These are phyloP conservation scores for Kwoniella sp. DNA, from an alignment of 768 basidiomycete genomes.

Conservation along the genomic window DNA sequence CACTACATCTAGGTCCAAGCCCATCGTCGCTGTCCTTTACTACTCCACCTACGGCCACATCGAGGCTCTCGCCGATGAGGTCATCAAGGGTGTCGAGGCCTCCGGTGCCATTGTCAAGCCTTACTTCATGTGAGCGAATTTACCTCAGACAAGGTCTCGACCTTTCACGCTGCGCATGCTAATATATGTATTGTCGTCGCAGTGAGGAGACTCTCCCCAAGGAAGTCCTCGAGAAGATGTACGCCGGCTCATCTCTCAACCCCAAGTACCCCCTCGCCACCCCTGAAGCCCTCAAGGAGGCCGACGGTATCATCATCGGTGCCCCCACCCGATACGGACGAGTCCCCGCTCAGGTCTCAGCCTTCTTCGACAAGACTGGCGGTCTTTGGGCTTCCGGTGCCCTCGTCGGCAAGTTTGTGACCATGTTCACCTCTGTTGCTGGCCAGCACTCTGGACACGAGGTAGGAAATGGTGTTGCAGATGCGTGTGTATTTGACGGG, in stretches of 20 bases:
- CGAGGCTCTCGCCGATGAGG: slow-evolving; percentile 49
- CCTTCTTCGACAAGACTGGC: slow-evolving; percentile 70
- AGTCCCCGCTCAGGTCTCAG: slow-evolving; percentile 50
- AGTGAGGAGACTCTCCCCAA: slow-evolving; percentile 72
- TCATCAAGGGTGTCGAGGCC: slow-evolving; percentile 52
- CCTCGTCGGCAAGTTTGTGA: slow-evolving; percentile 66
- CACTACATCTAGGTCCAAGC: slow-evolving; percentile 19
- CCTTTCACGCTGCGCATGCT: too few relatives aligned
- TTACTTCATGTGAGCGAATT: slow-evolving; percentile 58
- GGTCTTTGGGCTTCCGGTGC: slow-evolving; percentile 58
- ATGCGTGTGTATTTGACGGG: background rate
- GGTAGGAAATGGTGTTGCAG: slow-evolving; percentile 7
- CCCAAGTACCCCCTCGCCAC: slow-evolving; percentile 70
- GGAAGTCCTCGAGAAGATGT: slow-evolving; percentile 69
- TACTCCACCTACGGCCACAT: slow-evolving; percentile 57
- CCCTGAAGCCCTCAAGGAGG: slow-evolving; percentile 61
- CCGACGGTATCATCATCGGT: slow-evolving; percentile 74
- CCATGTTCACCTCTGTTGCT: slow-evolving; percentile 73
- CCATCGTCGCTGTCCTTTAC: slow-evolving; percentile 48
- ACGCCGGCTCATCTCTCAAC: slow-evolving; percentile 64
- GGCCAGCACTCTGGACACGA: slow-evolving; percentile 77
- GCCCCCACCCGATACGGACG: slow-evolving; percentile 58
- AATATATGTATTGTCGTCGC: background rate
- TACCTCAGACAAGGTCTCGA: too few relatives aligned
- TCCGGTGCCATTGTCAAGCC: slow-evolving; percentile 56